Percentiles rank a stretch among this genome's conserved stretches.
Conservation (phyloP, 768 basidiomycete genomes). For the Mycena galericulata region DNA sequence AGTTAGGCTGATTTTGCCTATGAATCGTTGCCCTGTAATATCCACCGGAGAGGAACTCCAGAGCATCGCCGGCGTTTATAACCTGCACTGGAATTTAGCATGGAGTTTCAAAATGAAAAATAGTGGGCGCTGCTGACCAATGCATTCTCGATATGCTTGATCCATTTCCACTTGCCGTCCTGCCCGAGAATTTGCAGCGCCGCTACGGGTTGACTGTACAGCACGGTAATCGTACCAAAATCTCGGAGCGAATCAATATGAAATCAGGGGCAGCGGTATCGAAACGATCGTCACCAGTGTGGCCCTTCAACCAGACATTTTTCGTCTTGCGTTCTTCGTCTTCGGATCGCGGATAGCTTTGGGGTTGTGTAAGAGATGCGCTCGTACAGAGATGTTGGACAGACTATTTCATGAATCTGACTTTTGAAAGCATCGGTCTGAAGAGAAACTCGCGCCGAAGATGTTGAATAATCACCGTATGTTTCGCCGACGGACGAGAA, state of each 20-base stretch:
- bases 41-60: conserved; percentile 72
- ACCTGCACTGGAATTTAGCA: conserved; percentile 48
- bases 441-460: background rate
- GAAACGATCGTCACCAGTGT: conserved; percentile 54
- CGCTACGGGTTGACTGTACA: conserved; percentile 72
- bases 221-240: conserved; percentile 65
- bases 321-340: conserved; percentile 64
- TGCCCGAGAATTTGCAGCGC: conserved; percentile 67
- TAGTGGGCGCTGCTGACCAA: conserved; percentile 50
- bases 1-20: conserved; percentile 35
- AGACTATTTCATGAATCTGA: conserved; percentile 80
- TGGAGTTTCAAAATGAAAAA: background rate
- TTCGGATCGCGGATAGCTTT: conserved; percentile 61
- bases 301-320: conserved; percentile 72
- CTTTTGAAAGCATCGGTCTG: conserved; percentile 44
- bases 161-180: conserved; percentile 68
- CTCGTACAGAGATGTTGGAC: conserved; percentile 39
- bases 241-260: conserved; percentile 44
- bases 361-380: no score
- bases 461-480: conserved; percentile 44
- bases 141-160: conserved; percentile 69
- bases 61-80: conserved; percentile 69
- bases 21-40: conserved; percentile 72
- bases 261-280: background rate
- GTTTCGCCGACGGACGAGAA: conserved; percentile 57